These are phyloP conservation scores for Scedosporium apiospermum DNA, from an alignment of 2,329 filamentous ascomycete species.

Conservation along the genomic window DNA sequence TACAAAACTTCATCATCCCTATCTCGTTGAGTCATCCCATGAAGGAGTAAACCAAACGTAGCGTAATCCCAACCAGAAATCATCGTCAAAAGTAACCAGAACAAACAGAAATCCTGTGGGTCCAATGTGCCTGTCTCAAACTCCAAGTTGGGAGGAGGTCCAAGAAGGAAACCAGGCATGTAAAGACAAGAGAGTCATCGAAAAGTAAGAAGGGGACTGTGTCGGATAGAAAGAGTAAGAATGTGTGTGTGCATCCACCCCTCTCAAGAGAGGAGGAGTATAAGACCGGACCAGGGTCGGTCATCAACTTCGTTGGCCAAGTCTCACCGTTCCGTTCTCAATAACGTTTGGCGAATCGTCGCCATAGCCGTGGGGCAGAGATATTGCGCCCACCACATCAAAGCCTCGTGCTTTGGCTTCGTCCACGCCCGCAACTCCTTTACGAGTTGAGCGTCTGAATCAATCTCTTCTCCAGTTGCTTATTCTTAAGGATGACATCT, in stretches of 20 bases:
- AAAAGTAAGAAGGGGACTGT: too few relatives aligned
- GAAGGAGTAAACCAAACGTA: neutral
- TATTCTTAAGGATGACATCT: constrained; percentile 59
- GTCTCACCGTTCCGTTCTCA: neutral
- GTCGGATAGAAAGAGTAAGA: too few relatives aligned
- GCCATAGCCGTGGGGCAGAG: neutral
- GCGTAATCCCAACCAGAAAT: constrained; percentile 3
- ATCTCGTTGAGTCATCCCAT: neutral
- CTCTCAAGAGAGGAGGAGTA: too few relatives aligned
- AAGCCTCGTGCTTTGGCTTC: neutral
- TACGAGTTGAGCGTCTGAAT: constrained; percentile 44
- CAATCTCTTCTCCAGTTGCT: constrained; percentile 62
- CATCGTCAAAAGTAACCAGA: constrained; percentile 1
- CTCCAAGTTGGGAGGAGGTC: too few relatives aligned
- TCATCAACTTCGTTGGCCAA: too few relatives aligned
- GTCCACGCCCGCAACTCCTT: neutral
- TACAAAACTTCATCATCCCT: neutral
- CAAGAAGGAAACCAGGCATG: too few relatives aligned
- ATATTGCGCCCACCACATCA: neutral
- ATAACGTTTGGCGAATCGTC: neutral
- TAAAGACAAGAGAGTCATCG: too few relatives aligned
- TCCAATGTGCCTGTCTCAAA: too few relatives aligned
- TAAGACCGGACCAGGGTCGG: too few relatives aligned
- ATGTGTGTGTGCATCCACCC: too few relatives aligned
- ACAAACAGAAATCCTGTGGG: neutral